Conservation (phyloP, 2,329 filamentous ascomycete species). For the Dissoconium aciculare region DNA sequence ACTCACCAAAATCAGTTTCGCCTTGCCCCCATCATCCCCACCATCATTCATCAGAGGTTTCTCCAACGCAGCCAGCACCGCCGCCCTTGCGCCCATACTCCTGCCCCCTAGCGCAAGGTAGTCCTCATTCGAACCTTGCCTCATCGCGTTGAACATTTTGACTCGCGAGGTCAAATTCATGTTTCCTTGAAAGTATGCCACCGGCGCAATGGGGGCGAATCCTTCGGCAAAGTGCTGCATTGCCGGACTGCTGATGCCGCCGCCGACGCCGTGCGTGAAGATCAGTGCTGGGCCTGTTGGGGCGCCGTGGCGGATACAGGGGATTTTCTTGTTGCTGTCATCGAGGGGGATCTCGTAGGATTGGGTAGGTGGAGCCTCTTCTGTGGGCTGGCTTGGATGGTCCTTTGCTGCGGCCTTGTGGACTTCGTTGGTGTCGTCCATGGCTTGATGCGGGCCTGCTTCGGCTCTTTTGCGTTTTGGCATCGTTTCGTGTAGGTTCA, state of each 20-base stretch:
- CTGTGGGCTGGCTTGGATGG: no score
- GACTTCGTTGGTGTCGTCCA: slow-evolving; percentile 1
- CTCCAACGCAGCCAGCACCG: slow-evolving; percentile 25
- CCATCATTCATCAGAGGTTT: slow-evolving; percentile 1
- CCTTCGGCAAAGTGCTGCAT: slow-evolving; percentile 28
- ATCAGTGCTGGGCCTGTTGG: slow-evolving; percentile 19
- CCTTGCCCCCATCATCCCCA: slow-evolving; percentile 2
- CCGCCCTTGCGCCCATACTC: slow-evolving; percentile 32
- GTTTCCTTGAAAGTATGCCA: slow-evolving; percentile 28
- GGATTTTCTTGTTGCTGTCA: slow-evolving; percentile 8
- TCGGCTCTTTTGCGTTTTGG: slow-evolving; percentile 1
- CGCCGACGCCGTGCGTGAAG: slow-evolving; percentile 34
- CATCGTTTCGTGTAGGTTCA: slow-evolving; percentile 1
- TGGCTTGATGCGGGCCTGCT: no score
- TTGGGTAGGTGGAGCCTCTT: no score
- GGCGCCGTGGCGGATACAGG: slow-evolving; percentile 7
- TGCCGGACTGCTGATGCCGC: slow-evolving; percentile 26
- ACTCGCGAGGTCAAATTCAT: slow-evolving; percentile 28
- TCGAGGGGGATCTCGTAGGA: no score
- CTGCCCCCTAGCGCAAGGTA: slow-evolving; percentile 24
- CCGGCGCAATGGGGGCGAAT: slow-evolving; percentile 14
- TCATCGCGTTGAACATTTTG: slow-evolving; percentile 26
- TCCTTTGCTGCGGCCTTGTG: neutral
- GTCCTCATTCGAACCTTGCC: slow-evolving; percentile 7
- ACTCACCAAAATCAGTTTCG: slow-evolving; percentile 25